phyloP scores from a whole-genome alignment of 352 stramenopile genomes.

The Saprolegnia diclina region DNA sequence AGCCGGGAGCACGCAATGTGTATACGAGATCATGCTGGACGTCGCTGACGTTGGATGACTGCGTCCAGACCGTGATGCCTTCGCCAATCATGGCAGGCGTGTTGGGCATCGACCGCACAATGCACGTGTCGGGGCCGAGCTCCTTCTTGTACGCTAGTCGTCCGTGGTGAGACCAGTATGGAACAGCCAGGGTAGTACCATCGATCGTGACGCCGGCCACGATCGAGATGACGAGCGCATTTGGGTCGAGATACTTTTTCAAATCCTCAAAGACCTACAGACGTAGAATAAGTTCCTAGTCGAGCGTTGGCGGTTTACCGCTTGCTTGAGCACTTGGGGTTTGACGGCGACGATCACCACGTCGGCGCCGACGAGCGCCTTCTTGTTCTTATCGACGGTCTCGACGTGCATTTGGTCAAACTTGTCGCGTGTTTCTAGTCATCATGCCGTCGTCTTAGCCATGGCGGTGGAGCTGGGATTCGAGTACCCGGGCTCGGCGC shows the following conservation, averaged over 20 bases:
- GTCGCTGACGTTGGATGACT: constrained; percentile 66
- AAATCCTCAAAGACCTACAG: constrained; percentile 60
- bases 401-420: constrained; percentile 51
- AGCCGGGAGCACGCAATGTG: not conserved
- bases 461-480: not conserved
- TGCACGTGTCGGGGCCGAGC: constrained; percentile 51
- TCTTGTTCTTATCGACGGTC: constrained; percentile 56
- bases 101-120: constrained; percentile 95
- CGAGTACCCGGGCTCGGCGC: constrained; percentile 58
- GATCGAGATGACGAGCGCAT: constrained; percentile 77
- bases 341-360: constrained; percentile 93
- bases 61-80: constrained; percentile 93
- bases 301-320: constrained; percentile 40
- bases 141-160: constrained; percentile 39
- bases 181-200: constrained; percentile 15
- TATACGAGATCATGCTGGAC: constrained; percentile 56
- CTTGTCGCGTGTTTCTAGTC: constrained; percentile 49
- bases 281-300: constrained; percentile 10
- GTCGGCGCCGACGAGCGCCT: constrained; percentile 70
- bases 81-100: constrained; percentile 92
- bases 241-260: constrained; percentile 41
- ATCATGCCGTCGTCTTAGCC: constrained; percentile 12
- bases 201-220: constrained; percentile 77
- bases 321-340: constrained; percentile 88
- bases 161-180: not conserved